Evolutionary conservation across 164 flowering plant species (phyloP), one percentile per base, ranked within the genome.

Genomic region (Vitis amurensis): DNA sequence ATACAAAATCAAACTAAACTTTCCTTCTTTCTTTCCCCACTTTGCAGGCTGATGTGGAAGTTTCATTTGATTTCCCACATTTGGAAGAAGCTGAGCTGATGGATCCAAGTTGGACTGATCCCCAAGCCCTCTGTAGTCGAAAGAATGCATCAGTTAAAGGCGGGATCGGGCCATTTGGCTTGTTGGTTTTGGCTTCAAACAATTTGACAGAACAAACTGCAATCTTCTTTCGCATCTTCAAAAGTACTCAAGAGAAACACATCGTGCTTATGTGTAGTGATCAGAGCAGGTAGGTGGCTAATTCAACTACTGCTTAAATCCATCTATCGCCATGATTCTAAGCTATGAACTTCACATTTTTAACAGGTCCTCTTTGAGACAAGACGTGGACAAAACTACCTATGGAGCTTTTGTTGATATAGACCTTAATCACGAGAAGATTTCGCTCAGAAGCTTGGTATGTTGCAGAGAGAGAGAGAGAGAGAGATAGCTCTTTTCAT

Each of bases 371-470:
- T 82, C 90, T 2, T 17, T 81, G 51, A 47, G 57, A 9, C n/a
- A 66, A 11, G 78, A 67, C 0, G 44, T 37, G 11, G 90, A 85
- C 64, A 83, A 73, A 71, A 78, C 89, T 16, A 77, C 74, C 6
- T 83, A 83, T 69, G 89, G 89, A 30, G 79, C 87, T 50, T 86
- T 86, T 56, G 53, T 86, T 5, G 68, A 86, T 63, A 65, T 85
- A 19, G 78, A 88, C 67, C 79, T 79, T 8, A 19, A 0, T 4
- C 57, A 67, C 10, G 73, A 80, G 55, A 73, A 79, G 64, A 17
- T 88, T 14, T 79, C 86, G 10, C 60, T 86, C 0, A 79, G 89
- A 65, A 81, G 71, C 73, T 74, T 87, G 91, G 91, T 87, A 73
- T 55, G 80, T 71, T 68, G 9, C 9, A 3, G 44, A 37, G 4